Evolutionary conservation across 2,329 filamentous ascomycete species (phyloP), one percentile per base, ranked within the genome.

Genomic region (Acephala macrosclerotiorum): DNA sequence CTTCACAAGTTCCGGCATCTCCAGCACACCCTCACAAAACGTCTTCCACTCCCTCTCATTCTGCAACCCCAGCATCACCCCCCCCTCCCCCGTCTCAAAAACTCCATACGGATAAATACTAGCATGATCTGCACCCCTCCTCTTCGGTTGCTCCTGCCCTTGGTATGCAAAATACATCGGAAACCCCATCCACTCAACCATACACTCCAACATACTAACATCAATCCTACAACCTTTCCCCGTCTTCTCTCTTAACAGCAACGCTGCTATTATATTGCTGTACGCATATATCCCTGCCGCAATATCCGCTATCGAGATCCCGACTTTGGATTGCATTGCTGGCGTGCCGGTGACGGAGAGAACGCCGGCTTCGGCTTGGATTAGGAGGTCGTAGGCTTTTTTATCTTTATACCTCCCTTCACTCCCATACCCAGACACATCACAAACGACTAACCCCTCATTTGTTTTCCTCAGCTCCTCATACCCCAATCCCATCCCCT

Each of bases 101-200:
- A 53, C 35, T 11, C 60, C 60, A 22, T 63, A 63, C 8, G 60
- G 60, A 29, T 63, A 63, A 20, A 63, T 63, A 36, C 53, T 63
- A 20, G 60, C 51, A 25, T 63, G 60, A 42, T 51, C 42, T 5
- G 53, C 38, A 6, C 60, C 60, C 9, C 49, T 53, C 55, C 60
- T 57, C 35, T 26, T 22, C 33, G 60, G 60, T 38, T 25, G 53
- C 16, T 8, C 33, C 35, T 38, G 16, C 3, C 60, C 60, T 14
- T 51, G 53, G 40, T 63, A 63, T 18, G 60, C 38, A 36, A 57
- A 63, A 35, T 58, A 63, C 16, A 63, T 33, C 8, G 60, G 60
- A 33, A 49, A 63, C 20, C 60, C 60, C 60, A 63, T 63, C 60
- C 60, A 63, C 18, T 63, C 60, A 12, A 63, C 60, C 60, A 63